Evolutionary conservation across 768 basidiomycete genomes (phyloP), one percentile per base, ranked within the genome.

Genomic region (Hortiboletus campestris): DNA sequence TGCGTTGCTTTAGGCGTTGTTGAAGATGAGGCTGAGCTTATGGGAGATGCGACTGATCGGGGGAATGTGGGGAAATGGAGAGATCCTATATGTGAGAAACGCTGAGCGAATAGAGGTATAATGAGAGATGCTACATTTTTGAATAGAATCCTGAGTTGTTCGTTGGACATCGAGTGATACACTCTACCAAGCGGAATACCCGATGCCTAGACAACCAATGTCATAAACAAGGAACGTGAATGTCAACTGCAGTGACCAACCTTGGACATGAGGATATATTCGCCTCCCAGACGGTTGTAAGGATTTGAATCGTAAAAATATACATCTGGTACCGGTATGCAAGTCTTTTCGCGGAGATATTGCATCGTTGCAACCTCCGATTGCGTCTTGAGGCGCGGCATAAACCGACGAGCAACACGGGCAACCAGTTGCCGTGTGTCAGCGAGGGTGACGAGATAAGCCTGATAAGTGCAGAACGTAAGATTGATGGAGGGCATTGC

Each of bases 231-330:
- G 28, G 51, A 10, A 51, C 9, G 32, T 20, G 60, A 16, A 35
- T 11, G 57, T 55, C 56, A 42, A 39, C 31, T 34, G 16, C 43
- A 14, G 14, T 2, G 31, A 73, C 80, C 42, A 57, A 88, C 90
- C 83, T 87, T 91, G 51, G 88, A 88, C 91, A 93, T 91, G 57
- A 94, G 67, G 59, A 93, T 90, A 62, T 85, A 93, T 70, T 94
- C 91, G 19, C 88, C 88, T 0, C 90, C 91, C 29, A 94, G 77
- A 13, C 88, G 83, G 67, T 94, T 93, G 68, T 83, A 89, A 10
- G 90, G 91, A 64, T 91, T 91, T 1, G 90, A 80, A 63, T 93
- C 89, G 68, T 88, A 86, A 68, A 84, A 81, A 57, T 87, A 88
- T 6, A 94, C 82, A 31, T 73, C 78, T 0, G 91, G 90, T 17